A percentile compares a stretch with the other conserved stretches of the same genome.
Conservation (phyloP, 2,329 filamentous ascomycete genomes). For the Arthrobotrys sinensis region DNA sequence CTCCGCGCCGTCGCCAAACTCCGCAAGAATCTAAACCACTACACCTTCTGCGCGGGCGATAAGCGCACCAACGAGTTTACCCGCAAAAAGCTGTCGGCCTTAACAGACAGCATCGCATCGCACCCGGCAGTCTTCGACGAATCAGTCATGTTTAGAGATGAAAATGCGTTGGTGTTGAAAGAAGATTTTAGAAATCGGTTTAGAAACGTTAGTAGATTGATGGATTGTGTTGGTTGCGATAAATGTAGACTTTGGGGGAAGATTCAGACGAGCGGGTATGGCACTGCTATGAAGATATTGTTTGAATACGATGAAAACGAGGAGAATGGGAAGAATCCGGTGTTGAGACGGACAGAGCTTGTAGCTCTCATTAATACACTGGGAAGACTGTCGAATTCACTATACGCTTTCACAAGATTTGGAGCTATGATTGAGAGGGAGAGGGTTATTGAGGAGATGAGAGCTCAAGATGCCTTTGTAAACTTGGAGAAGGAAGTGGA, state of each 20-base stretch:
- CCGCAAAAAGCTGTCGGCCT: conserved; percentile 82
- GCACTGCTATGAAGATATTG: conserved; percentile 92
- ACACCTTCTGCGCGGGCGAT: conserved; percentile 94
- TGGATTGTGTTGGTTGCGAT: conserved; percentile 99
- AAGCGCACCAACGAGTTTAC: conserved; percentile 82
- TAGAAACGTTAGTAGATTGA: conserved; percentile 93
- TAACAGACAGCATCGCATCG: conserved; percentile 79
- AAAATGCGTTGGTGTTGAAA: conserved; percentile 80
- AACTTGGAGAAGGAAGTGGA: conserved; percentile 59
- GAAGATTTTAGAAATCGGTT: conserved; percentile 98
- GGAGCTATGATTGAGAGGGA: conserved; percentile 70
- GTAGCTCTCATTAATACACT: conserved; percentile 96
- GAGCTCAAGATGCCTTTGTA: conserved; percentile 64
- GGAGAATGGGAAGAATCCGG: conserved; percentile 76
- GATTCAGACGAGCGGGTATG: conserved; percentile 93
- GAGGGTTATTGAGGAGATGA: conserved; percentile 67
- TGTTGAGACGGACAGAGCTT: conserved; percentile 88
- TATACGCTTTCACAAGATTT: conserved; percentile 83
- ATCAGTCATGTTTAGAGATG: conserved; percentile 88
- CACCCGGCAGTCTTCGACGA: conserved; percentile 85
- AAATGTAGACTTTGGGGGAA: conserved; percentile 99
- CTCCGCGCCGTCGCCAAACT: conserved; percentile 92
- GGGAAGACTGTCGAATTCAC: conserved; percentile 84
- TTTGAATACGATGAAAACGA: conserved; percentile 83
- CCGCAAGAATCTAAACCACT: conserved; percentile 81